These are phyloP conservation scores for Globisporangium acanthophoron DNA, from an alignment of 352 stramenopile genomes.

Conservation along the genomic window DNA sequence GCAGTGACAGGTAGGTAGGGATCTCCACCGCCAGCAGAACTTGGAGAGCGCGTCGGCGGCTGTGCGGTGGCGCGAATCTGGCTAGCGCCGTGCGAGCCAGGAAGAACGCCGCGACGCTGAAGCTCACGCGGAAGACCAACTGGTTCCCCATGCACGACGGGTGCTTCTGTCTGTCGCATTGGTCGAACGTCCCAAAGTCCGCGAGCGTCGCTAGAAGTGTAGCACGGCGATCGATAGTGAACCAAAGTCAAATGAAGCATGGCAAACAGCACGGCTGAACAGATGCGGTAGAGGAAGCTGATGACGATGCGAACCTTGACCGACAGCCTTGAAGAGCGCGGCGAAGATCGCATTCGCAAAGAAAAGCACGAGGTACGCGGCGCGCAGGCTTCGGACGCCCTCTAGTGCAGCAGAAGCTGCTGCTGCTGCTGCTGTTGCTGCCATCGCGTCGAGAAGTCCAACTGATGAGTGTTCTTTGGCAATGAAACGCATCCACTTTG, in stretches of 20 bases:
- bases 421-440: no score
- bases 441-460: no score
- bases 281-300: not conserved
- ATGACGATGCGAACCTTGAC: constrained; percentile 27
- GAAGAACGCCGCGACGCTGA: constrained; percentile 58
- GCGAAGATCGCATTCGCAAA: constrained; percentile 72
- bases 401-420: not conserved
- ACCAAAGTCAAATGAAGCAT: not conserved
- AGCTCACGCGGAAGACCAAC: constrained; percentile 63
- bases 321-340: constrained; percentile 53
- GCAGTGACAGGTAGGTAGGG: constrained; percentile 36
- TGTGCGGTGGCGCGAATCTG: constrained; percentile 27
- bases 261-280: not conserved
- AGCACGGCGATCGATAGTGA: no score
- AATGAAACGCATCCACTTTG: no score
- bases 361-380: constrained; percentile 59
- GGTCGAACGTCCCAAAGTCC: constrained; percentile 57
- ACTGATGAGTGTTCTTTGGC: no score
- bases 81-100: constrained; percentile 40
- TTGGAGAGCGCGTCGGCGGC: constrained; percentile 20
- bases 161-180: constrained; percentile 36
- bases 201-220: constrained; percentile 18
- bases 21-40: constrained; percentile 36
- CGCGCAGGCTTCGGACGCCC: constrained; percentile 10
- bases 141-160: constrained; percentile 57